Percentiles rank a stretch among this genome's conserved stretches.
phyloP scores from a whole-genome alignment of 305 asterid species.

The Nicotiana rustica region DNA sequence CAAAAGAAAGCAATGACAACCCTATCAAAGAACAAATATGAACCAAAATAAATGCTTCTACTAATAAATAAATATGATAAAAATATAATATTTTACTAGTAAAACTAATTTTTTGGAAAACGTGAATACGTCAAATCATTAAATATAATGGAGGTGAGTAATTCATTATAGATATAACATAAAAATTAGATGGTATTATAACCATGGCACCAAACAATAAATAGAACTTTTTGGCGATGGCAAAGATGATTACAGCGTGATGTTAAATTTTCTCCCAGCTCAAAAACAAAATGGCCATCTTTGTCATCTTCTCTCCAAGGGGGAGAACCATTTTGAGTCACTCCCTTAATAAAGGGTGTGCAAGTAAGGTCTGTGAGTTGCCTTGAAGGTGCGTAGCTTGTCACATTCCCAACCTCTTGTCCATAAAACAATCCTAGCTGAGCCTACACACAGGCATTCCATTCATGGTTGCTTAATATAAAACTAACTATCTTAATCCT shows the following conservation, averaged over 20 bases:
- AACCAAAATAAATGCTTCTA: neutral
- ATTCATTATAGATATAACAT: neutral
- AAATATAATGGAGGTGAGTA: neutral
- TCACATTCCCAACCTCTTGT: slow-evolving; percentile 79
- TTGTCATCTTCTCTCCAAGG: slow-evolving; percentile 93
- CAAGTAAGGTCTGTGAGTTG: slow-evolving; percentile 60
- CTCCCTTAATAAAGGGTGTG: slow-evolving; percentile 67
- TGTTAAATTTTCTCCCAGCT: slow-evolving; percentile 95
- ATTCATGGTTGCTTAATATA: slow-evolving; percentile 65
- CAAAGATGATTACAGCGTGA: slow-evolving; percentile 88
- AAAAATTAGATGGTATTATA: neutral
- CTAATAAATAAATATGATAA: neutral
- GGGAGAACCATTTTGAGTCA: slow-evolving; percentile 84
- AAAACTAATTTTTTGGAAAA: neutral
- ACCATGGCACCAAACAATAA: slow-evolving; percentile 29
- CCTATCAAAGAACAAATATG: neutral
- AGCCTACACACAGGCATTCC: slow-evolving; percentile 94
- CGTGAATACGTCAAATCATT: neutral
- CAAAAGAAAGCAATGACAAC: neutral
- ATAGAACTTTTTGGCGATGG: slow-evolving; percentile 48
- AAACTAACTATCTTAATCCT: slow-evolving; percentile 49
- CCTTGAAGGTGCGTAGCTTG: slow-evolving; percentile 78
- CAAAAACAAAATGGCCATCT: slow-evolving; percentile 95
- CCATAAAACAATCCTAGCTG: slow-evolving; percentile 88
- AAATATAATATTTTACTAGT: neutral